phyloP scores from a whole-genome alignment of 116 monocot genomes.

The Phalaenopsis hybrid region DNA sequence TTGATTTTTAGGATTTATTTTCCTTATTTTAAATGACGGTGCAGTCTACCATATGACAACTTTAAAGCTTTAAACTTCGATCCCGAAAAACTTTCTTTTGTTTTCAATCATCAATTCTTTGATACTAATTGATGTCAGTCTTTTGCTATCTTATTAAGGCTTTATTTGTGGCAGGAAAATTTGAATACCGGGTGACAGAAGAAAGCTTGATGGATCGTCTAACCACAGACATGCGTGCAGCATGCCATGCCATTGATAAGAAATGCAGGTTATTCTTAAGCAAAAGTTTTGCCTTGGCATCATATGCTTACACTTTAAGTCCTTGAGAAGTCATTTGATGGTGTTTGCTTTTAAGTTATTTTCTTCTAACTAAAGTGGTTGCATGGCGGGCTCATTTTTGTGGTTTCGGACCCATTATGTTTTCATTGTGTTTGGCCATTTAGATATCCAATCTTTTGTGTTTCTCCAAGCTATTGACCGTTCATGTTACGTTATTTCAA shows the following conservation, averaged over 20 bases:
- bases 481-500: too few relatives aligned
- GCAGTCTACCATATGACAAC: too few relatives aligned
- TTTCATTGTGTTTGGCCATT: too few relatives aligned
- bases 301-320: background rate
- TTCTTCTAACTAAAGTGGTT: background rate
- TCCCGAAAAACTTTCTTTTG: background rate
- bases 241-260: conserved; percentile 38
- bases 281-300: background rate
- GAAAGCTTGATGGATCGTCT: conserved; percentile 58
- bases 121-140: background rate
- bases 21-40: background rate
- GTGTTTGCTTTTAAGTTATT: background rate
- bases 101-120: background rate
- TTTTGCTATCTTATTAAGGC: background rate
- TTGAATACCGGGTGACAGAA: conserved; percentile 41
- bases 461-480: too few relatives aligned
- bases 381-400: background rate
- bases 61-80: background rate
- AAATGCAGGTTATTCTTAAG: conserved; percentile 33
- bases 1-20: background rate
- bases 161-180: conserved; percentile 23
- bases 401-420: too few relatives aligned
- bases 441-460: too few relatives aligned
- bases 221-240: conserved; percentile 44
- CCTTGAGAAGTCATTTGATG: background rate